A percentile compares a stretch with the other conserved stretches of the same genome.
phyloP scores from a whole-genome alignment of 1,284 basidiomycete species.

The Ganoderma lucidum region DNA sequence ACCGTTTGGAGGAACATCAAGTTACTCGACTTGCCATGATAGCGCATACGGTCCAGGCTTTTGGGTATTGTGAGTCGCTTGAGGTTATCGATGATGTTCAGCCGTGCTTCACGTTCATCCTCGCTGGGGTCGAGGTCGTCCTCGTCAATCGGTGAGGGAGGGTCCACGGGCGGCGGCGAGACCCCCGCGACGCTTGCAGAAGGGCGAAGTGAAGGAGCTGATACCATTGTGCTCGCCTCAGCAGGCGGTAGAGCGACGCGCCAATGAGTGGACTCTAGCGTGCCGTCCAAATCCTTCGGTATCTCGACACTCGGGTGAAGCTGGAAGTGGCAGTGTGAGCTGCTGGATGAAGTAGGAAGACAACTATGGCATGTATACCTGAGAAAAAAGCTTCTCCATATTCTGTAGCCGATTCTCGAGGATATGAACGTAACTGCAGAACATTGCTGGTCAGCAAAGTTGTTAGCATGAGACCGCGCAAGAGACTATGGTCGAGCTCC shows the following conservation, averaged over 20 bases:
- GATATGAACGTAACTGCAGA: slow-evolving; percentile 69
- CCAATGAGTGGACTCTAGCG: slow-evolving; percentile 49
- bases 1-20: slow-evolving; percentile 57
- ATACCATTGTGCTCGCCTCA: neutral
- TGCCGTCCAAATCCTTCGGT: slow-evolving; percentile 53
- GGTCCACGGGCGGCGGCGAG: slow-evolving; percentile 23
- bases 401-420: slow-evolving; percentile 75
- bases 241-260: neutral
- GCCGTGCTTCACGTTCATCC: slow-evolving; percentile 39
- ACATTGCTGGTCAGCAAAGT: neutral
- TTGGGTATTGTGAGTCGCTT: slow-evolving; percentile 31
- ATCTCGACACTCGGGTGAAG: slow-evolving; percentile 58
- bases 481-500: neutral
- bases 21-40: slow-evolving; percentile 61
- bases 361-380: slow-evolving; percentile 47
- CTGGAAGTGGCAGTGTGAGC: slow-evolving; percentile 37
- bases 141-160: slow-evolving; percentile 29
- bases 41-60: slow-evolving; percentile 43
- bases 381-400: slow-evolving; percentile 71
- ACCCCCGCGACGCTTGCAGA: slow-evolving; percentile 7
- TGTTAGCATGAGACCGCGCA: rapidly evolving
- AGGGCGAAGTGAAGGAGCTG: slow-evolving; percentile 41
- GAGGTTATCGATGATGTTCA: slow-evolving; percentile 33
- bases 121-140: slow-evolving; percentile 47
- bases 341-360: no score